Percentiles rank a stretch among this genome's conserved stretches.
Evolutionary conservation across 495 filamentous ascomycete genomes (phyloP).

Genomic region (Apodospora peruviana): DNA sequence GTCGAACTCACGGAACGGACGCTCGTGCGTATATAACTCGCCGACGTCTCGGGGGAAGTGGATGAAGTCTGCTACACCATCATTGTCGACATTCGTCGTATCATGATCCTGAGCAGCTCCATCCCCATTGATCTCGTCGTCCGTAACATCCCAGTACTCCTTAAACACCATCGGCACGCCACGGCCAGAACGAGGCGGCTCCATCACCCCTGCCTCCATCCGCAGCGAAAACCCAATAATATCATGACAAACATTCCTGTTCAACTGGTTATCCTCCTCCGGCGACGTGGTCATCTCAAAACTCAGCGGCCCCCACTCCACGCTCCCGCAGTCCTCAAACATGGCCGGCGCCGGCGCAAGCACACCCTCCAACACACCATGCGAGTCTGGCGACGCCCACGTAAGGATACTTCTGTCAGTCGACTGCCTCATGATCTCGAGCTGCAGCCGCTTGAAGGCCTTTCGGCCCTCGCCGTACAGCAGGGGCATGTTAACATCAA

Average conservation of each 20-base stretch:
- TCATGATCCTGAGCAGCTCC: background rate
- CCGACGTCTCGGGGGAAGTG: slow-evolving; percentile 2
- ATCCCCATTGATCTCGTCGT: background rate
- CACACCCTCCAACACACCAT: slow-evolving; percentile 5
- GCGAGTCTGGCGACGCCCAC: slow-evolving; percentile 10
- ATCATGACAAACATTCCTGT: slow-evolving; percentile 4
- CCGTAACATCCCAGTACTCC: background rate
- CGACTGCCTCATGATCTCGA: slow-evolving; percentile 12
- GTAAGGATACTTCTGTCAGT: slow-evolving; percentile 12
- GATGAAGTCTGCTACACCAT: slow-evolving; percentile 1
- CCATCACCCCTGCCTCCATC: slow-evolving; percentile 3
- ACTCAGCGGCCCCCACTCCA: background rate
- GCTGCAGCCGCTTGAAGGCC: slow-evolving; percentile 17
- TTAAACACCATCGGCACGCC: background rate
- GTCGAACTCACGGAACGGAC: slow-evolving; percentile 4
- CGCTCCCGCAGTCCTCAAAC: slow-evolving; percentile 8
- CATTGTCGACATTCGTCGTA: too few species aligned
- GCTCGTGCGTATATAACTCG: background rate
- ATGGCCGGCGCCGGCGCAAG: slow-evolving; percentile 6
- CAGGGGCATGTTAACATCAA: slow-evolving; percentile 20
- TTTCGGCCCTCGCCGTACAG: slow-evolving; percentile 16
- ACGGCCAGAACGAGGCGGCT: background rate
- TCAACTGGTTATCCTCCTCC: background rate
- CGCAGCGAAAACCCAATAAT: slow-evolving; percentile 7
- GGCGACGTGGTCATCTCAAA: background rate